Base-by-base conservation (phyloP, 2,329 filamentous ascomycete genomes). In the Cladophialophora chaetospira region DNA sequence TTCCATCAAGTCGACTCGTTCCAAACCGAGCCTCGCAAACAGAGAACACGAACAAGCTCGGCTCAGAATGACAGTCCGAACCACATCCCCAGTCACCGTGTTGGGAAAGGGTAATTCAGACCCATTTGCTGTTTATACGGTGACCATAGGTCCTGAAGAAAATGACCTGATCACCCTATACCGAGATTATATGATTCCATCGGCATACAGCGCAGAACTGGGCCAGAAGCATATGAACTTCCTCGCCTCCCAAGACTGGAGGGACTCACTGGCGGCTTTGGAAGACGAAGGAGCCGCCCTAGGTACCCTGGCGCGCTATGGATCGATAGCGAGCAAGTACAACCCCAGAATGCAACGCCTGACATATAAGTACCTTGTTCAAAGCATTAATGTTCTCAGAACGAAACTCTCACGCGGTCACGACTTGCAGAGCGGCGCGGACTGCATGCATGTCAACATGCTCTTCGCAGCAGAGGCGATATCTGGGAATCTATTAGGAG, bases 381-480 rank as follows among this genome's bases (percentile, higher is more conserved):
- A 23, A 13, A 42, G 38, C 38, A 42, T 42, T 19, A 19, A 5
- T 10, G 38, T 42, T n/a, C 38, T 42, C 6, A n/a, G 38, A 19
- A n/a, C 11, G 15, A 42, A 42, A 23, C 15, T 42, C 21, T 11
- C 38, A n/a, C 11, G 5, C 4, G 38, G 38, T 17, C 38, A 42
- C 38, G 19, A 42, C 19, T 17, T 42, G 19, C 38, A 42, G 1
- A 9, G 6, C 1, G n/a, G n/a, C 6, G 15, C 6, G 10, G 38
- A 42, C 38, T 42, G 38, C 19, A 42, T 17, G 19, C 38, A 42
- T 17, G 19, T 42, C 19, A 42, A 42, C 38, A 42, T 42, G 38
- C 38, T 42, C 38, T 42, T 42, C 38, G 38, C 38, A n/a, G 38
- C 38, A n/a, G 38, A 42, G 38, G 19, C 38, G 13, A 42, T 42